Evolutionary conservation across 768 basidiomycete species (phyloP).

Genomic region (Kwoniella mangroviensis): DNA sequence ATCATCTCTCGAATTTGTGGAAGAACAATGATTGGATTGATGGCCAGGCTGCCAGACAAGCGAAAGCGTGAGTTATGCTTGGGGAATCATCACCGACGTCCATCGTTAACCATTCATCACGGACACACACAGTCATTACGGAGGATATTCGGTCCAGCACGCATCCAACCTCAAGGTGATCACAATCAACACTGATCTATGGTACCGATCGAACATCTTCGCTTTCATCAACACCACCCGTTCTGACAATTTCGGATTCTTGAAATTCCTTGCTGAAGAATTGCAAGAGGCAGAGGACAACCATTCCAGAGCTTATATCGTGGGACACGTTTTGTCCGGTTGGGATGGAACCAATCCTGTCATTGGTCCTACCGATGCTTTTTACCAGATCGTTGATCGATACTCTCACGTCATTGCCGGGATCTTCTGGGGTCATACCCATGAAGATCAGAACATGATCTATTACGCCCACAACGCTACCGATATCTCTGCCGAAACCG

Average conservation of each 20-base stretch:
- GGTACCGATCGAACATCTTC: conserved; percentile 71
- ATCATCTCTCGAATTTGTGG: conserved; percentile 75
- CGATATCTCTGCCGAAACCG: conserved; percentile 64
- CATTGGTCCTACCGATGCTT: conserved; percentile 68
- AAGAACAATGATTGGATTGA: conserved; percentile 72
- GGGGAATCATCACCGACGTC: not conserved
- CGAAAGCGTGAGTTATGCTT: conserved; percentile 59
- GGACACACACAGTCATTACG: conserved; percentile 63
- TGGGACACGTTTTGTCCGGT: conserved; percentile 67
- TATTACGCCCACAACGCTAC: conserved; percentile 77
- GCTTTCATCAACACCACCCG: conserved; percentile 76
- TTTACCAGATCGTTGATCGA: conserved; percentile 52
- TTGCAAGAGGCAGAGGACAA: conserved; percentile 77
- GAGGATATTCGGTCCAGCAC: conserved; percentile 73
- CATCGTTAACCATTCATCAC: not conserved
- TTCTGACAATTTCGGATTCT: conserved; percentile 74
- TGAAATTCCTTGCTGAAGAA: conserved; percentile 77
- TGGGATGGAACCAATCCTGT: conserved; percentile 74
- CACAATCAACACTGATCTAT: conserved; percentile 76
- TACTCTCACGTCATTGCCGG: conserved; percentile 59
- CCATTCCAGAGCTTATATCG: conserved; percentile 62
- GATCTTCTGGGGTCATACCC: conserved; percentile 79
- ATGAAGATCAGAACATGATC: conserved; percentile 75
- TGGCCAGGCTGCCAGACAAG: conserved; percentile 64
- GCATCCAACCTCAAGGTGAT: conserved; percentile 72